A percentile compares a stretch with the other conserved stretches of the same genome.
Evolutionary conservation across 1,139 yeast genomes (phyloP).

Genomic region (Scheffersomyces insectosa): DNA sequence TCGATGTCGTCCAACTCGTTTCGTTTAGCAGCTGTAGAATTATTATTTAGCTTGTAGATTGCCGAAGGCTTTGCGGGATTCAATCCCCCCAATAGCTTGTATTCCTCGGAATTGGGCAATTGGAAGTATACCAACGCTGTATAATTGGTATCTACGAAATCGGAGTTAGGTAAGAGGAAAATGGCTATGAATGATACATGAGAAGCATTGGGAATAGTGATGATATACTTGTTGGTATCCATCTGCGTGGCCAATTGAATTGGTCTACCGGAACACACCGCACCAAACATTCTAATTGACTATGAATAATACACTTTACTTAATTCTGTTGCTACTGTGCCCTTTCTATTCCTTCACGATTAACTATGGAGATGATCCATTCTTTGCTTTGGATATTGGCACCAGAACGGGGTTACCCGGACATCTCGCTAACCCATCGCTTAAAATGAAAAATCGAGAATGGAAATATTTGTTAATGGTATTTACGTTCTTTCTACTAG

Average conservation of each 20-base stretch:
- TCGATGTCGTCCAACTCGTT: constrained; percentile 38
- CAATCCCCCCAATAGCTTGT: constrained; percentile 76
- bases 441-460: too few relatives aligned
- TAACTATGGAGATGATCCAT: background rate
- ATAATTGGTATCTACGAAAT: constrained; percentile 61
- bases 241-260: constrained; percentile 60
- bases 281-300: constrained; percentile 46
- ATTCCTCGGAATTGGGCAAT: constrained; percentile 66
- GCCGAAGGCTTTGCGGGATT: constrained; percentile 84
- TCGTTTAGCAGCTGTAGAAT: constrained; percentile 32
- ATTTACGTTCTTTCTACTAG: too few relatives aligned
- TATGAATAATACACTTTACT: background rate
- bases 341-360: too few relatives aligned
- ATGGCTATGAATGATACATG: constrained; percentile 71
- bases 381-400: background rate
- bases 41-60: constrained; percentile 74
- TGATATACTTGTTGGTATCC: constrained; percentile 63
- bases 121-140: constrained; percentile 90
- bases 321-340: background rate
- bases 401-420: constrained; percentile 12
- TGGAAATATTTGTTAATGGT: too few relatives aligned
- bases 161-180: constrained; percentile 70
- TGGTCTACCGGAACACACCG: constrained; percentile 59
- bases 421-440: background rate
- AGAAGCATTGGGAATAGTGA: constrained; percentile 60